Conservation (phyloP, 441 rosid species). For the Gossypium trilobum region DNA sequence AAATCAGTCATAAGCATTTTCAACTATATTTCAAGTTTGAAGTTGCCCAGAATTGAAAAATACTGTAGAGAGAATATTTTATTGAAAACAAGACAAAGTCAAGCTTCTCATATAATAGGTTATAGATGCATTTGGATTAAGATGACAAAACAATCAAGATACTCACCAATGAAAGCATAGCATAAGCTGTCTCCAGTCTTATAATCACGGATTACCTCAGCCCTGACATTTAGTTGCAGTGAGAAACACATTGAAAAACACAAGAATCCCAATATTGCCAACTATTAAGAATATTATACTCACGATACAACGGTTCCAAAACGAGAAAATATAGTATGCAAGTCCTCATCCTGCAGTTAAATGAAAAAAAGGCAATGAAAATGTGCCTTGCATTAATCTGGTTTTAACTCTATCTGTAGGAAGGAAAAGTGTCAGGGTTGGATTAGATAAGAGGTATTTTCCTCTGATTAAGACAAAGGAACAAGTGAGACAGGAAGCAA, state of each 20-base stretch:
- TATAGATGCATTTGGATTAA: slow-evolving; percentile 1
- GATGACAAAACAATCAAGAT: slow-evolving; percentile 3
- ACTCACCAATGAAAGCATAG: slow-evolving; percentile 87
- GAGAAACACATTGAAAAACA: slow-evolving; percentile 3
- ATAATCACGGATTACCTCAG: slow-evolving; percentile 83
- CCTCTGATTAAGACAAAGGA: neutral
- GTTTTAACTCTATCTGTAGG: neutral
- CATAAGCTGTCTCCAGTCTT: slow-evolving; percentile 97
- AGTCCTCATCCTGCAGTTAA: slow-evolving; percentile 79
- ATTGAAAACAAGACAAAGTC: neutral
- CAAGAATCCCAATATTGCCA: slow-evolving; percentile 2
- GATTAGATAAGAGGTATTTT: neutral
- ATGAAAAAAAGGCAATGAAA: slow-evolving; percentile 14
- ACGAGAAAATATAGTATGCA: slow-evolving; percentile 93
- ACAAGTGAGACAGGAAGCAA: neutral
- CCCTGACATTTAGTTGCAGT: slow-evolving; percentile 36
- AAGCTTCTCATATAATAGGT: neutral
- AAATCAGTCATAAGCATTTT: neutral
- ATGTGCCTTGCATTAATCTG: neutral
- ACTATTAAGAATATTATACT: slow-evolving; percentile 24
- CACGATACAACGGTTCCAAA: slow-evolving; percentile 84
- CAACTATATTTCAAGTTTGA: neutral
- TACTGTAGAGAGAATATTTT: neutral
- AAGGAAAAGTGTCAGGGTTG: neutral
- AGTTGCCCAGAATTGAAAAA: neutral